Conservation (phyloP, 306 rosid species). For the Begonia peltatifolia region DNA sequence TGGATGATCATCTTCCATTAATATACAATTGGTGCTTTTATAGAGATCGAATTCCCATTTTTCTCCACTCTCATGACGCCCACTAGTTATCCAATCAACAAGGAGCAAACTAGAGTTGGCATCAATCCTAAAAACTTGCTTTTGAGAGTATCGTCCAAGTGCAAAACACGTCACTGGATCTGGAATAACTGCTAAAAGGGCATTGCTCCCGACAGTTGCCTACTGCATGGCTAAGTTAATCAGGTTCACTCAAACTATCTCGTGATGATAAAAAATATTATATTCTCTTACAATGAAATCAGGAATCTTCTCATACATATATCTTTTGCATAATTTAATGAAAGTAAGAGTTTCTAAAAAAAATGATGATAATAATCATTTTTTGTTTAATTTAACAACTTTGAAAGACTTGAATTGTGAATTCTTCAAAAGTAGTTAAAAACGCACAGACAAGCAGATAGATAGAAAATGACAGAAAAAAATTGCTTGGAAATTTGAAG, state of each 20-base stretch:
- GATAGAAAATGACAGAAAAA: too few relatives aligned
- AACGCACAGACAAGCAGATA: too few relatives aligned
- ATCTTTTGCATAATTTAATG: too few relatives aligned
- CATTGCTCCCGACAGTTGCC: constrained; percentile 70
- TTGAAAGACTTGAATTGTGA: too few relatives aligned
- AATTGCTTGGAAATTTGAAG: too few relatives aligned
- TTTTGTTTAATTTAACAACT: too few relatives aligned
- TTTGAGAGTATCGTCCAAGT: constrained; percentile 79
- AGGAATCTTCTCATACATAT: too few relatives aligned
- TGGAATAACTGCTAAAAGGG: constrained; percentile 70
- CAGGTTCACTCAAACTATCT: neutral
- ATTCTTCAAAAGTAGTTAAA: too few relatives aligned
- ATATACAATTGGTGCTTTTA: constrained; percentile 63
- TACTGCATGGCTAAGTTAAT: constrained; percentile 30
- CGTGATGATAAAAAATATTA: too few relatives aligned
- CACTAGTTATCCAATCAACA: constrained; percentile 97
- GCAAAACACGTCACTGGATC: constrained; percentile 98
- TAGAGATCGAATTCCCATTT: constrained; percentile 82
- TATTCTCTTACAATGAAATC: too few relatives aligned
- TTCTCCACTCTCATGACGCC: constrained; percentile 89
- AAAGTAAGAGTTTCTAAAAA: too few relatives aligned
- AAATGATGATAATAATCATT: too few relatives aligned
- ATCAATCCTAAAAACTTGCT: constrained; percentile 55
- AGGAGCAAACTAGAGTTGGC: constrained; percentile 62
- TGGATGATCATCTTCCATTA: constrained; percentile 57